A percentile compares a stretch with the other conserved stretches of the same genome.
These are phyloP conservation scores for Priceomyces castillae DNA, from an alignment of 805 yeast species.

Conservation along the genomic window DNA sequence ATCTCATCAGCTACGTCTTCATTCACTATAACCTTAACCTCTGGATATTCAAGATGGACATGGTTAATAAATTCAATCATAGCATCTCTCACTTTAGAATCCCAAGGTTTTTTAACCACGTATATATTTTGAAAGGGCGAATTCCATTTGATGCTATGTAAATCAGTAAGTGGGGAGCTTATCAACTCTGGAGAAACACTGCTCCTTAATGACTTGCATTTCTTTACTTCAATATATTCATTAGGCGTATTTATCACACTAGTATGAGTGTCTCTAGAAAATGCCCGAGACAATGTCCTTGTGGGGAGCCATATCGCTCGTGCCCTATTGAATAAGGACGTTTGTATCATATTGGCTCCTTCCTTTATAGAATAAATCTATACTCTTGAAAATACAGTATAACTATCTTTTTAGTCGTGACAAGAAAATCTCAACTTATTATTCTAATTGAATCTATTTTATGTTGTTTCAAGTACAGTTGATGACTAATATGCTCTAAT, in stretches of 20 bases:
- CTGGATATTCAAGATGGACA: conserved; percentile 60
- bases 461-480: too few species aligned
- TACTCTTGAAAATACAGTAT: too few species aligned
- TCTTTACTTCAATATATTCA: conserved; percentile 9
- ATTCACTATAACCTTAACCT: conserved; percentile 73
- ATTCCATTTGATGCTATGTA: conserved; percentile 69
- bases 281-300: background rate
- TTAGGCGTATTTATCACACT: conserved; percentile 1
- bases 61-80: conserved; percentile 63
- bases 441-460: too few species aligned
- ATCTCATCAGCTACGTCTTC: conserved; percentile 74
- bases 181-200: conserved; percentile 49
- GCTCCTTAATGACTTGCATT: conserved; percentile 15
- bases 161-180: conserved; percentile 55
- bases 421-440: too few species aligned
- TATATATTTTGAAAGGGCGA: conserved; percentile 69
- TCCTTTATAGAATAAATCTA: too few species aligned
- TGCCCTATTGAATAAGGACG: too few species aligned
- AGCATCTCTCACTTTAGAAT: conserved; percentile 59
- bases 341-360: too few species aligned
- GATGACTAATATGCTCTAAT: too few species aligned
- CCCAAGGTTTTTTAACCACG: conserved; percentile 84
- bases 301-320: background rate
- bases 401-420: too few species aligned
- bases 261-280: background rate